Percentiles rank a stretch among this genome's conserved stretches.
Evolutionary conservation across 2,329 filamentous ascomycete genomes (phyloP).

Genomic region (Cladosporium sphaerospermum): DNA sequence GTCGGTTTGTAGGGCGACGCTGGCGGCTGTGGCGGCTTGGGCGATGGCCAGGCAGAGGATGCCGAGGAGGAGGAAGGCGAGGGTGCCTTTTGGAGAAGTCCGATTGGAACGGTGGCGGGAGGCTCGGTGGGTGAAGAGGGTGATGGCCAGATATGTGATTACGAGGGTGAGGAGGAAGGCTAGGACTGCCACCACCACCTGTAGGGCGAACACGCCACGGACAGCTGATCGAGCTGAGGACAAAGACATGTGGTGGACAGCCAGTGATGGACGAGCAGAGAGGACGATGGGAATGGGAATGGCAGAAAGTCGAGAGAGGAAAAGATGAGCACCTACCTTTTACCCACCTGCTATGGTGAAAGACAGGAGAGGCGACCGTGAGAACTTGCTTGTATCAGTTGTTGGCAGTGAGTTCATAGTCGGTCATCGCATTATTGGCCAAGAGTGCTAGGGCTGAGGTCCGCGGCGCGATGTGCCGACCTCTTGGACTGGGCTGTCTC

Average conservation of each 20-base stretch:
- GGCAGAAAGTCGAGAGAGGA: too few relatives aligned
- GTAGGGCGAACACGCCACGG: conserved; percentile 9
- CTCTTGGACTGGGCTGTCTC: too few relatives aligned
- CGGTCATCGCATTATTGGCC: too few relatives aligned
- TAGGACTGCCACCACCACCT: conserved; percentile 6
- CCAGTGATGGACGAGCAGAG: too few relatives aligned
- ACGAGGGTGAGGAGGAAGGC: conserved; percentile 4
- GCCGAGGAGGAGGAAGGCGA: conserved; percentile 4
- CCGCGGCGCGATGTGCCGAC: too few relatives aligned
- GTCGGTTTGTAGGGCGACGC: background rate
- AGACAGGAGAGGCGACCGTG: too few relatives aligned
- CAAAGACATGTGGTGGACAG: background rate
- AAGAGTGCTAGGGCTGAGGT: too few relatives aligned
- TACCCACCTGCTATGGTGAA: too few relatives aligned
- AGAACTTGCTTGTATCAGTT: too few relatives aligned
- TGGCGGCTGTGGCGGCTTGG: conserved; percentile 1
- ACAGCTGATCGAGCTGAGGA: background rate
- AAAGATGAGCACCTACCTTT: too few relatives aligned
- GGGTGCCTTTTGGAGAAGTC: conserved; percentile 3
- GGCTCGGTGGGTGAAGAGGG: background rate
- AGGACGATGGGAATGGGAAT: too few relatives aligned
- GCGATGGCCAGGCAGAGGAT: conserved; percentile 8
- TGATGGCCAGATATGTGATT: background rate
- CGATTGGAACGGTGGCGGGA: background rate
- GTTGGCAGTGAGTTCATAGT: too few relatives aligned